Evolutionary conservation across 2,329 filamentous ascomycete genomes (phyloP).

Genomic region (Bipolaris cookei): DNA sequence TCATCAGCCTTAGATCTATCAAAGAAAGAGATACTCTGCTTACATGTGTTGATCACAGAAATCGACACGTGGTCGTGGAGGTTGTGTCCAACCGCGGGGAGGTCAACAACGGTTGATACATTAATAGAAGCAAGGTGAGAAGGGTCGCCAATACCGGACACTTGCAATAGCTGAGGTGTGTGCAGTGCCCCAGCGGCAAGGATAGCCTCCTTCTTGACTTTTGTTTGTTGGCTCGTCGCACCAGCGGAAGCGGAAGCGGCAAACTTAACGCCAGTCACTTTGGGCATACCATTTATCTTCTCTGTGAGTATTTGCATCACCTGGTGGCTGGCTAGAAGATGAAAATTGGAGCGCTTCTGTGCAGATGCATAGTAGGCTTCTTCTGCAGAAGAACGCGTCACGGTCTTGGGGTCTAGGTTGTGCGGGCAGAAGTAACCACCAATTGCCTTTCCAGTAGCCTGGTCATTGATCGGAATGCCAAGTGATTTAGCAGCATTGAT

Average conservation of each 20-base stretch:
- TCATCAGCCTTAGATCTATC: background rate
- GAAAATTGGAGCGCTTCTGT: constrained; percentile 25
- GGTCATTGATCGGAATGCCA: constrained; percentile 27
- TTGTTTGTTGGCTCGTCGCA: constrained; percentile 17
- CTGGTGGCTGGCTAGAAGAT: constrained; percentile 26
- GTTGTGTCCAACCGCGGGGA: constrained; percentile 36
- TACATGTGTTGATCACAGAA: constrained; percentile 19
- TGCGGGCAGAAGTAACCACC: constrained; percentile 32
- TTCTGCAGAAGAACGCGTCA: constrained; percentile 27
- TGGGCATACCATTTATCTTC: constrained; percentile 13
- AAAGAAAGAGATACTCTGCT: background rate
- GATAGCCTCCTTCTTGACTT: constrained; percentile 33
- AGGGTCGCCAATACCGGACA: constrained; percentile 37
- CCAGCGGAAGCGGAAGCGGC: constrained; percentile 24
- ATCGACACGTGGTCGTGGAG: constrained; percentile 30
- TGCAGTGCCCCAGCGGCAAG: constrained; percentile 36
- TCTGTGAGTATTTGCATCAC: constrained; percentile 23
- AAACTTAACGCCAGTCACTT: constrained; percentile 30
- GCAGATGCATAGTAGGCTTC: constrained; percentile 32
- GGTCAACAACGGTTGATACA: constrained; percentile 27
- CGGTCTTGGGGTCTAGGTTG: constrained; percentile 20
- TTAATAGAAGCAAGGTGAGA: constrained; percentile 27
- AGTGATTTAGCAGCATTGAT: constrained; percentile 25
- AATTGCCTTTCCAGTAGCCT: constrained; percentile 28
- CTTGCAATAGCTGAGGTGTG: constrained; percentile 36